Conservation (phyloP, 148 eudicot species). For the Nepenthes mirabilis region DNA sequence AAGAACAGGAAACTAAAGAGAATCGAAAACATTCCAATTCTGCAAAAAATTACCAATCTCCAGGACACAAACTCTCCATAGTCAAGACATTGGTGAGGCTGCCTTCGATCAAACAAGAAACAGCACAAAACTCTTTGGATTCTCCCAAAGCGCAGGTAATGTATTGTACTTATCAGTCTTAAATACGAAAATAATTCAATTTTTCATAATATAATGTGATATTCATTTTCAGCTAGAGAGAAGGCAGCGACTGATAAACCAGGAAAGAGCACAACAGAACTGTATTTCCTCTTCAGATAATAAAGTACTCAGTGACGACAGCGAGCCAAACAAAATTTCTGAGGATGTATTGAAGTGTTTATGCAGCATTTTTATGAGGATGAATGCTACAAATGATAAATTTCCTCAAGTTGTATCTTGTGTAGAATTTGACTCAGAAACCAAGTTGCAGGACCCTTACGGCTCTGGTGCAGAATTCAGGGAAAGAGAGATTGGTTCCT, state of each 20-base stretch:
- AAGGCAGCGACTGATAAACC: constrained; percentile 18
- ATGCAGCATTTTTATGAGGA: constrained; percentile 52
- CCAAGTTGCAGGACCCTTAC: constrained; percentile 55
- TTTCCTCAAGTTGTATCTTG: constrained; percentile 23
- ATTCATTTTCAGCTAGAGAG: no score
- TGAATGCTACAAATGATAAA: constrained; percentile 43
- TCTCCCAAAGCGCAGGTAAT: constrained; percentile 30
- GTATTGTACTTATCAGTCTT: no score
- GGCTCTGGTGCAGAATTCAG: constrained; percentile 27
- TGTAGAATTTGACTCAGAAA: constrained; percentile 10
- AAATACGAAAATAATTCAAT: no score
- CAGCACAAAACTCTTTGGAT: constrained; percentile 20
- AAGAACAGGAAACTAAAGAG: constrained; percentile 6
- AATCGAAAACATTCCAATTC: constrained; percentile 5
- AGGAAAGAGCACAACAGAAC: constrained; percentile 32
- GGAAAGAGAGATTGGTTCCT: constrained; percentile 53
- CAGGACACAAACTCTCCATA: constrained; percentile 16
- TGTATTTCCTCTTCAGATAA: constrained; percentile 30
- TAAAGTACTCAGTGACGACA: constrained; percentile 24
- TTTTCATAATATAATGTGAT: no score
- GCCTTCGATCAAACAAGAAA: constrained; percentile 33
- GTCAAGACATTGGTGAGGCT: constrained; percentile 18
- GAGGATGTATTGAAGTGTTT: constrained; percentile 77
- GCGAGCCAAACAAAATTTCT: constrained; percentile 62
- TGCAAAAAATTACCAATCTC: constrained; percentile 21